Evolutionary conservation across 495 filamentous ascomycete genomes (phyloP), one percentile per base, ranked within the genome.

Genomic region (Penicillium steckii): DNA sequence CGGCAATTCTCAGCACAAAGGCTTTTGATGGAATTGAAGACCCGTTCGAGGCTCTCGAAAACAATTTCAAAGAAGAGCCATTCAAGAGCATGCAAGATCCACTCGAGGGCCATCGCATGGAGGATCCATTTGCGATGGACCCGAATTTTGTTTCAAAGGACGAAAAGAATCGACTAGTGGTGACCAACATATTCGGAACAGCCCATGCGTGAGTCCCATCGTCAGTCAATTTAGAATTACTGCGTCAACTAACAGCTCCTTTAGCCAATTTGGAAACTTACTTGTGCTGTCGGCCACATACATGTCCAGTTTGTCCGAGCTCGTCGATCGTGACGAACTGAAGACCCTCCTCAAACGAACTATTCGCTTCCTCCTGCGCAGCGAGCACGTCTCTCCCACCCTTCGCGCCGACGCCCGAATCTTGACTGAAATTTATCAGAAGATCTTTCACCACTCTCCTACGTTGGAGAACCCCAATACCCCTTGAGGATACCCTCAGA

Each of bases 201-300:
- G 87, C 91, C 55, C 93, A 96, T 79, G 93, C 93, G 91, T 97
- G 91, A 83, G 91, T 40, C 12, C n/a, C n/a, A n/a, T n/a, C n/a
- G n/a, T n/a, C n/a, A n/a, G n/a, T n/a, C n/a, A n/a, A n/a, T 23
- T 1, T 15, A 18, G 15, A 3, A 26, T 43, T 18, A 29, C 15
- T 4, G 9, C 27, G 5, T 4, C 17, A 3, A 21, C 22, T 10
- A 18, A 10, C 29, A 32, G 29, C 2, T 13, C 29, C 29, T 33
- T 30, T 51, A 96, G 92, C 8, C 94, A 97, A 91, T 98, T 95
- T 69, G 94, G 94, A 44, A 98, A 97, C 64, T 84, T 97, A 63
- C 74, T 97, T 37, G 88, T 92, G 5, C 82, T 98, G 2, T 83
- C 89, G 18, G 91, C 93, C 1, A 88, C 85, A 4, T 93, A 83